A percentile compares a stretch with the other conserved stretches of the same genome.
phyloP scores from a whole-genome alignment of 192 early-diverging fungal species.

The Paraglomus occultum region DNA sequence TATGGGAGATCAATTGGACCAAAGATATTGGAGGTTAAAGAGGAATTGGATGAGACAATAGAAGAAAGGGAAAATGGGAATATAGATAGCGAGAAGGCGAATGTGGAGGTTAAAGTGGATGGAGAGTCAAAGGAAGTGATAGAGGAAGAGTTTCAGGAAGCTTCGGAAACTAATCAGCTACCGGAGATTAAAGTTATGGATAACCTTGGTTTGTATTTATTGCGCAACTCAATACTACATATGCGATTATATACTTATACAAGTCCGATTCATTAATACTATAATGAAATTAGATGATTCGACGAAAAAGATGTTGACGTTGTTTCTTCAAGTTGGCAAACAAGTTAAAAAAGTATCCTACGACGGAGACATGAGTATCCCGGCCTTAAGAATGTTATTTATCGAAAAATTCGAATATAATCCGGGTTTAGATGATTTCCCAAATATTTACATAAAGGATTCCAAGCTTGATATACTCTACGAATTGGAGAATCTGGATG shows the following conservation, averaged over 20 bases:
- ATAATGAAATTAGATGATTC: slow-evolving; percentile 29
- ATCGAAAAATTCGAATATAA: slow-evolving; percentile 69
- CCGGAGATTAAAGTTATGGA: slow-evolving; percentile 12
- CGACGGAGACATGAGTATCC: slow-evolving; percentile 52
- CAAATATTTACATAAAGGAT: slow-evolving; percentile 68
- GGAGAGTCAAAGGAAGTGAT: not conserved
- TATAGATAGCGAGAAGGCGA: no score
- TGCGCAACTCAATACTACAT: not conserved
- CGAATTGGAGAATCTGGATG: slow-evolving; percentile 61
- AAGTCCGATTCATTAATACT: no score
- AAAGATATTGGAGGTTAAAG: no score
- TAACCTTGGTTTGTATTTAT: not conserved
- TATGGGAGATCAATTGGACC: no score
- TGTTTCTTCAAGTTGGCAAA: slow-evolving; percentile 65
- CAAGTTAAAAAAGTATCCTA: slow-evolving; percentile 57
- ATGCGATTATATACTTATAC: not conserved
- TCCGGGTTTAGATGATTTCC: slow-evolving; percentile 61
- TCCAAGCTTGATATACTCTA: slow-evolving; percentile 52
- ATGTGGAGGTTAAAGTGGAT: not conserved
- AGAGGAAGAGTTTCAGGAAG: not conserved
- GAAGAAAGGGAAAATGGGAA: no score
- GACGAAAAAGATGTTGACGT: slow-evolving; percentile 34
- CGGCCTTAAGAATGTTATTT: slow-evolving; percentile 66
- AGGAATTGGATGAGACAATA: no score
- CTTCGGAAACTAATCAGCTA: not conserved